Evolutionary conservation across 78 protist genomes (phyloP).

Genomic region (Blattamonas nauphoetae): DNA sequence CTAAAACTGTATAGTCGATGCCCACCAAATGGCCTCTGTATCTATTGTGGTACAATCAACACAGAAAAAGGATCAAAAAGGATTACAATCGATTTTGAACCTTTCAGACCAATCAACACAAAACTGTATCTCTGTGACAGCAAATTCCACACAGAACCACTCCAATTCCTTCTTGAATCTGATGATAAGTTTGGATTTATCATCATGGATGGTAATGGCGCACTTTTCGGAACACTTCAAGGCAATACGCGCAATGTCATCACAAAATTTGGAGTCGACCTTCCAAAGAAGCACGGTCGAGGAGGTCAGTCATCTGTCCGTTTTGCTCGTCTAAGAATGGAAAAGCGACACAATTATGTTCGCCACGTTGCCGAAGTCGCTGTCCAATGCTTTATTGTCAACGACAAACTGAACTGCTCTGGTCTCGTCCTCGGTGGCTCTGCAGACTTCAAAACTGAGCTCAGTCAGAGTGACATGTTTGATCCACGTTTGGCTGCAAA

Average conservation of each 20-base stretch:
- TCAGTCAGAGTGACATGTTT: conserved; percentile 72
- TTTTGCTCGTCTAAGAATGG: conserved; percentile 95
- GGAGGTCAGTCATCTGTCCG: conserved; percentile 98
- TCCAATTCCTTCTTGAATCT: conserved; percentile 74
- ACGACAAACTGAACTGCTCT: conserved; percentile 80
- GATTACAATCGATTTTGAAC: conserved; percentile 92
- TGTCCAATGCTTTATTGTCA: conserved; percentile 72
- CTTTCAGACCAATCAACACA: conserved; percentile 93
- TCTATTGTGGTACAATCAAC: conserved; percentile 92
- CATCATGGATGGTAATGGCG: conserved; percentile 90
- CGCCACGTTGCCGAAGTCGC: conserved; percentile 92
- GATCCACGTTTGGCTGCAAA: conserved; percentile 81
- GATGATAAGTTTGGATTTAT: conserved; percentile 94
- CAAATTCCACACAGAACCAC: conserved; percentile 92
- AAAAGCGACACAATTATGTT: conserved; percentile 92
- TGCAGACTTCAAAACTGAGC: conserved; percentile 94
- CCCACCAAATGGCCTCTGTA: conserved; percentile 92
- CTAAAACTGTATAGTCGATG: conserved; percentile 72
- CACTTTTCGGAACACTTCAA: conserved; percentile 80
- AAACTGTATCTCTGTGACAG: conserved; percentile 96
- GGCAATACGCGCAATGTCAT: conserved; percentile 87
- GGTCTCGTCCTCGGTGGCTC: conserved; percentile 96
- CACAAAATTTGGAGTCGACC: conserved; percentile 88
- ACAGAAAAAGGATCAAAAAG: conserved; percentile 87
- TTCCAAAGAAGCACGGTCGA: conserved; percentile 99